Percentiles rank a stretch among this genome's conserved stretches.
Conservation (phyloP, 371 early-diverging fungal species). For the Mortierella sp. region DNA sequence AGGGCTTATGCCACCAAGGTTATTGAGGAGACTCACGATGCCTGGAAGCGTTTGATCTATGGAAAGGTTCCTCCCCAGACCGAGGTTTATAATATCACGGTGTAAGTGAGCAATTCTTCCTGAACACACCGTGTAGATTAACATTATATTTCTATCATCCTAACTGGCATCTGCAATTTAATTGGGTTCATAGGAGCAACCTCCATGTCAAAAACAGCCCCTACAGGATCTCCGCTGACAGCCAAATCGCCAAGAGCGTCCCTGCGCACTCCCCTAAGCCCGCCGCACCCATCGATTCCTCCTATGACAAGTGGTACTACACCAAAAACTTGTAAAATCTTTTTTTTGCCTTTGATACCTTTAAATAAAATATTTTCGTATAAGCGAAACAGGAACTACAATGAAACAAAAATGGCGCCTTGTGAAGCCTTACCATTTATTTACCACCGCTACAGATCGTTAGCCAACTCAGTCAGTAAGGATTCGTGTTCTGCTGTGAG, state of each 20-base stretch:
- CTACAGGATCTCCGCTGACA: constrained; percentile 70
- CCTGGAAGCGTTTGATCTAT: constrained; percentile 92
- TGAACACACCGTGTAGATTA: not conserved
- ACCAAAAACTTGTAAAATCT: constrained; percentile 77
- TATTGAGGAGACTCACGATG: constrained; percentile 93
- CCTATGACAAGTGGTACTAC: constrained; percentile 98
- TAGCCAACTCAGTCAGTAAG: constrained; percentile 28
- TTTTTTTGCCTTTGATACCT: not conserved
- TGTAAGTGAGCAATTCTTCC: constrained; percentile 66
- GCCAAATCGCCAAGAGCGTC: constrained; percentile 67
- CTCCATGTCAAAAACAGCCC: constrained; percentile 79
- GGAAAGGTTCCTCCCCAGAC: constrained; percentile 68
- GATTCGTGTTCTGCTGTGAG: constrained; percentile 37
- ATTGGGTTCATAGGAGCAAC: constrained; percentile 67
- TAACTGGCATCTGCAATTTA: not conserved
- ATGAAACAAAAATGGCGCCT: not conserved
- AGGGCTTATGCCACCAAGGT: constrained; percentile 94
- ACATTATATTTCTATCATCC: not conserved
- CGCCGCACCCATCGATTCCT: constrained; percentile 75
- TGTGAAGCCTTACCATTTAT: too few species aligned
- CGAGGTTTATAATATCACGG: constrained; percentile 77
- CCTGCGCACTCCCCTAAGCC: constrained; percentile 75
- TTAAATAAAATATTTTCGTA: not conserved
- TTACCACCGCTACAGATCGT: constrained; percentile 19
- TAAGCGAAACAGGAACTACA: not conserved